Percentiles rank a stretch among this genome's conserved stretches.
These are phyloP conservation scores for Fusarium sp. DNA, from an alignment of 2,329 filamentous ascomycete genomes.

Conservation along the genomic window DNA sequence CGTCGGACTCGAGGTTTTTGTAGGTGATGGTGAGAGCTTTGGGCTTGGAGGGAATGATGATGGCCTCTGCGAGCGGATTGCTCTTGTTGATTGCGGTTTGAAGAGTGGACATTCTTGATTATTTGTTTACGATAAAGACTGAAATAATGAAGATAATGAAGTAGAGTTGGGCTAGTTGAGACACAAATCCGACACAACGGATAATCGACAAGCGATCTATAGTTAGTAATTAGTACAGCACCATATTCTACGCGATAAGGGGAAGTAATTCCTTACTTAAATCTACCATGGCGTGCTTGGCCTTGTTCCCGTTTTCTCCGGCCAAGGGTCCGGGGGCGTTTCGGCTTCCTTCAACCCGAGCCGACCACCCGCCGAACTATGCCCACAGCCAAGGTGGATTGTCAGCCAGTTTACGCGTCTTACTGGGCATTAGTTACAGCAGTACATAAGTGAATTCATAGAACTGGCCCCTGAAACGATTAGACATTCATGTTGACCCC, in stretches of 20 bases:
- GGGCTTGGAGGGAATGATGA: slow-evolving; percentile 79
- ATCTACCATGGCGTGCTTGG: slow-evolving; percentile 45
- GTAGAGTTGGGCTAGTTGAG: slow-evolving; percentile 2
- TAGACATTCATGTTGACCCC: too few species aligned
- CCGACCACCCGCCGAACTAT: slow-evolving; percentile 41
- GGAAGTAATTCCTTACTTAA: slow-evolving; percentile 11
- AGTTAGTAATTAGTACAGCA: not conserved
- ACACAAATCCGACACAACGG: not conserved
- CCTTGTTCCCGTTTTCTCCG: slow-evolving; percentile 6
- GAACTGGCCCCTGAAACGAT: not conserved
- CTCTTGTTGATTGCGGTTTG: slow-evolving; percentile 62
- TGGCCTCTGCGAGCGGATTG: slow-evolving; percentile 63
- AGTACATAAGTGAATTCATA: too few species aligned
- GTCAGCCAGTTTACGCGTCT: slow-evolving; percentile 29
- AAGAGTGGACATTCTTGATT: slow-evolving; percentile 55
- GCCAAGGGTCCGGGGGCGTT: slow-evolving; percentile 24
- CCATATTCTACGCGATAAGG: slow-evolving; percentile 4
- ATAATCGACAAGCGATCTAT: not conserved
- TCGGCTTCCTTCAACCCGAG: slow-evolving; percentile 45
- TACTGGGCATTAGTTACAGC: not conserved
- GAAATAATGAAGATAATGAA: not conserved
- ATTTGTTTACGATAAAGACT: not conserved
- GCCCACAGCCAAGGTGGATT: slow-evolving; percentile 31
- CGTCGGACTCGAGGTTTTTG: slow-evolving; percentile 72
- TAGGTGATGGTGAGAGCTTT: slow-evolving; percentile 76